Conservation (phyloP, 129 eudicot species). For the Tagetes erecta region DNA sequence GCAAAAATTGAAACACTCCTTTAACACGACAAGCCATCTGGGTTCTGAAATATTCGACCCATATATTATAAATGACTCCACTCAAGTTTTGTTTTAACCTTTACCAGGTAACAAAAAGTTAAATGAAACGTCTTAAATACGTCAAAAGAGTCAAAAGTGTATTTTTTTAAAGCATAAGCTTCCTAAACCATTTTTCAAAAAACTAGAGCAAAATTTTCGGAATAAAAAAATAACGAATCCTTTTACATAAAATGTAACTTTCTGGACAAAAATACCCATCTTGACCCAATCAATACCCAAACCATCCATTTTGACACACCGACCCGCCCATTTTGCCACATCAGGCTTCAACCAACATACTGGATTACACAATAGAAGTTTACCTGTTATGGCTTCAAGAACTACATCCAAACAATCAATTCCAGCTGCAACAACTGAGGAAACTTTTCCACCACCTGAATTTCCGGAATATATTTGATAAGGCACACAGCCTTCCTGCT, state of each 20-base stretch:
- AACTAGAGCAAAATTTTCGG: not conserved
- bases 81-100: not conserved
- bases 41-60: not conserved
- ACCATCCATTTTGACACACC: not conserved
- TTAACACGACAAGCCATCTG: not conserved
- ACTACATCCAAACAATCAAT: slow-evolving; percentile 80
- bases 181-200: not conserved
- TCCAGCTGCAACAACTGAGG: slow-evolving; percentile 79
- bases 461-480: slow-evolving; percentile 54
- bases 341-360: slow-evolving; percentile 6
- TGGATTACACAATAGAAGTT: slow-evolving; percentile 10
- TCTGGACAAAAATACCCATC: not conserved
- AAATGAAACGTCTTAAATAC: not conserved
- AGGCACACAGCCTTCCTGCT: slow-evolving; percentile 46
- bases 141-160: not conserved
- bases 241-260: not conserved
- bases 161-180: not conserved
- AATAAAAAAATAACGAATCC: not conserved
- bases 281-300: not conserved
- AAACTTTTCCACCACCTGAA: slow-evolving; percentile 57
- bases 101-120: not conserved
- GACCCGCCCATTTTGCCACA: not conserved
- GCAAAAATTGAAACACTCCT: not conserved
- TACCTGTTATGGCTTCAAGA: slow-evolving; percentile 84
- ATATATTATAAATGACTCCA: not conserved